Base-by-base conservation (phyloP, 2,329 filamentous ascomycete species). In the Xylaria digitata region DNA sequence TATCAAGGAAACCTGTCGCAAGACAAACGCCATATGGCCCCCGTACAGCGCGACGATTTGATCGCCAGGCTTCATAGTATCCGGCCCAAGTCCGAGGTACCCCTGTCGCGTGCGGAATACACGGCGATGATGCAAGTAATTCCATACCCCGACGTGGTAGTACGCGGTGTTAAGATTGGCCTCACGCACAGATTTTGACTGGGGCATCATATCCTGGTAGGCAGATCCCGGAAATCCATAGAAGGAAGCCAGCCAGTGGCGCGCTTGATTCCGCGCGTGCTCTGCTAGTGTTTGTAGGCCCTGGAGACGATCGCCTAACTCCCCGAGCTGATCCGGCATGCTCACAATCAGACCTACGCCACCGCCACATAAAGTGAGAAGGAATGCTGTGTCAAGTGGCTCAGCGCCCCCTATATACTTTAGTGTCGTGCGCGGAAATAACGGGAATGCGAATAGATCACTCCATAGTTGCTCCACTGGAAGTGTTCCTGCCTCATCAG, bases 221-320 rank as follows among this genome's bases (percentile, higher is more conserved):
- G 57, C 57, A 6, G 57, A 52, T 7, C 9, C 46, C 3, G 57
- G 57, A 9, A 43, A 45, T 7, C 57, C 57, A 21, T 43, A 53
- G 1, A 26, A 21, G 19, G 57, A 52, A 45, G 46, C 37, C 15
- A 61, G 57, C 57, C 57, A 61, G 57, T 43, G 46, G 48, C 57
- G 57, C n/a, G 57, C 57, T 43, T 61, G 57, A 46, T 61, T 61
- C 17, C 57, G 57, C 34, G 34, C 46, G 21, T 61, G 57, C n/a
- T 61, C 57, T 30, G 57, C 57, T 23, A 61, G n/a, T 1, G 26
- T 52, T 9, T 32, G 48, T 21, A 61, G 34, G 8, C 21, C 23
- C n/a, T 52, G 57, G 17, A 61, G 57, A 15, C 57, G 57, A 61
- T 52, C 48, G 23, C 37, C 17, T 23, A 61, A 21, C 17, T 43